phyloP scores from a whole-genome alignment of 208 protist species.

The Porcisia deanei region DNA sequence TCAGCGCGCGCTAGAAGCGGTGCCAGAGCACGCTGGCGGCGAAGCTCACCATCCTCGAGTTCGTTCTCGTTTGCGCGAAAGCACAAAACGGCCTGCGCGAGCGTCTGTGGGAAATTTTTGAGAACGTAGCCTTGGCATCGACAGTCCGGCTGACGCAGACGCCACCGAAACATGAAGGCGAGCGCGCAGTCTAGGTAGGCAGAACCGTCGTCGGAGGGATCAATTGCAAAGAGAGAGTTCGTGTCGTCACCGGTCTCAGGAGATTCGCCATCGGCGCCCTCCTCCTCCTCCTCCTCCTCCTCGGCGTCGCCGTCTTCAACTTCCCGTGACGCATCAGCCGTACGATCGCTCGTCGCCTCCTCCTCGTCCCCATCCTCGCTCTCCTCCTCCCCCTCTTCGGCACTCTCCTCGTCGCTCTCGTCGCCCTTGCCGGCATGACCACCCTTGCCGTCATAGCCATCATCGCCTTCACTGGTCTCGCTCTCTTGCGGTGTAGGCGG shows the following conservation, averaged over 20 bases:
- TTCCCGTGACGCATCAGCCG: background rate
- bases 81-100: constrained; percentile 81
- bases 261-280: constrained; percentile 12
- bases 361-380: constrained; percentile 10
- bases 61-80: constrained; percentile 56
- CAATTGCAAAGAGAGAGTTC: background rate
- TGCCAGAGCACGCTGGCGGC: constrained; percentile 25
- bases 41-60: constrained; percentile 31
- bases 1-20: constrained; percentile 19
- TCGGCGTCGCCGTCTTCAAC: background rate
- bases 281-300: constrained; percentile 29
- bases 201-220: constrained; percentile 18
- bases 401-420: constrained; percentile 21
- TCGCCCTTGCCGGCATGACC: background rate
- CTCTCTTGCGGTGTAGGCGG: constrained; percentile 29
- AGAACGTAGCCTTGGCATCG: constrained; percentile 92
- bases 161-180: constrained; percentile 84
- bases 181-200: constrained; percentile 76
- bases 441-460: background rate
- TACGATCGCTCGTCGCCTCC: constrained; percentile 16
- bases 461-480: constrained; percentile 46
- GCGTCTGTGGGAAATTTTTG: constrained; percentile 79
- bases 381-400: constrained; percentile 15
- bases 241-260: background rate
- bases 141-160: constrained; percentile 80